A percentile compares a stretch with the other conserved stretches of the same genome.
These are phyloP conservation scores for Heimioporus sp. DNA, from an alignment of 768 basidiomycete species.

Conservation along the genomic window DNA sequence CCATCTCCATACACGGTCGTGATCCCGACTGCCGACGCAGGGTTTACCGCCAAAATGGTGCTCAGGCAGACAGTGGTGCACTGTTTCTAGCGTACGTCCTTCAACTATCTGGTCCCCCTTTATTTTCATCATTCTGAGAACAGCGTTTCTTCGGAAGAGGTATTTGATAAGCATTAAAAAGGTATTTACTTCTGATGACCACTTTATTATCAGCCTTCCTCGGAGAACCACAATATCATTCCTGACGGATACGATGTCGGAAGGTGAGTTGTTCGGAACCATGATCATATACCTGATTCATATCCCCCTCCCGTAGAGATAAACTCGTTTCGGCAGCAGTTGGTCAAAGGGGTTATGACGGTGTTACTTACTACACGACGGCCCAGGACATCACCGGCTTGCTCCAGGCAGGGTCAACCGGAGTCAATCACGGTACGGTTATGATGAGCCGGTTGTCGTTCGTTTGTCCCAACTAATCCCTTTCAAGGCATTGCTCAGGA, in stretches of 20 bases:
- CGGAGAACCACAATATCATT: conserved; percentile 39
- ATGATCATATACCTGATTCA: neutral
- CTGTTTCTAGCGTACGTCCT: conserved; percentile 55
- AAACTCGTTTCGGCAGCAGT: conserved; percentile 37
- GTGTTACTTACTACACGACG: conserved; percentile 47
- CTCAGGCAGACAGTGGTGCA: conserved; percentile 42
- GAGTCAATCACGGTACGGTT: conserved; percentile 50
- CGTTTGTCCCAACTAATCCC: neutral
- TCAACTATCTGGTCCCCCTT: too few species aligned
- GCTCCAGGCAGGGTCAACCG: conserved; percentile 47
- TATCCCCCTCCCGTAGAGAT: conserved; percentile 25
- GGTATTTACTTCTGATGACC: neutral
- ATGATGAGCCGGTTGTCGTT: neutral
- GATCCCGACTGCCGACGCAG: conserved; percentile 14
- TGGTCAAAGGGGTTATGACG: conserved; percentile 39
- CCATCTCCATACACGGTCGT: neutral
- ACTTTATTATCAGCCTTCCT: conserved; percentile 20
- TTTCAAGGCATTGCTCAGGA: conserved; percentile 54
- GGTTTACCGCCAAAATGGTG: conserved; percentile 57
- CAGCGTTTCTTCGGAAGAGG: conserved; percentile 49
- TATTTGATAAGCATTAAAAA: too few species aligned
- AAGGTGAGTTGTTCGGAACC: conserved; percentile 23
- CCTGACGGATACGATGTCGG: conserved; percentile 50
- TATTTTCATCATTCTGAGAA: neutral
- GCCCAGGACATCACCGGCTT: conserved; percentile 50